A percentile compares a stretch with the other conserved stretches of the same genome.
These are phyloP conservation scores for Ehretia macrophylla DNA, from an alignment of 257 asterid genomes.

Conservation along the genomic window DNA sequence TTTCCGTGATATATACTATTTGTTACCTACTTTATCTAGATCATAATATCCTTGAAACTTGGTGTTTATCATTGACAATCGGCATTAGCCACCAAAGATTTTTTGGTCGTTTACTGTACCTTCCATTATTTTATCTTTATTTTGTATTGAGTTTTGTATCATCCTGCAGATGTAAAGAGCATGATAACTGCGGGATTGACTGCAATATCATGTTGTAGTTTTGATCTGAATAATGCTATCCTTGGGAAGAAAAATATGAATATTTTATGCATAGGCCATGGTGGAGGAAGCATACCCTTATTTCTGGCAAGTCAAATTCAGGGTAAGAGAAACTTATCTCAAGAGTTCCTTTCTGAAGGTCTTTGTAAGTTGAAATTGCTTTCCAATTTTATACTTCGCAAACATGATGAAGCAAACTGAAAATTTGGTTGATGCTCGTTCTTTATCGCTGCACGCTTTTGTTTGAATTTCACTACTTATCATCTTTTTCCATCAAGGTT, in stretches of 20 bases:
- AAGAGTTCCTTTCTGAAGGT: neutral
- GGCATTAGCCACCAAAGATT: neutral
- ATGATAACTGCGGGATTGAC: conserved; percentile 77
- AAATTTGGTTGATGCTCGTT: no score
- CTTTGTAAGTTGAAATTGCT: no score
- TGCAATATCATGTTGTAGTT: conserved; percentile 47
- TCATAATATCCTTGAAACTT: neutral
- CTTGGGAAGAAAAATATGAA: conserved; percentile 54
- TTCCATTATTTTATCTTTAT: neutral
- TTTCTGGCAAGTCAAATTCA: conserved; percentile 64
- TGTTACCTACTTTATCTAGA: neutral
- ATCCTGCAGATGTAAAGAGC: conserved; percentile 79
- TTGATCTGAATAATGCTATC: conserved; percentile 51
- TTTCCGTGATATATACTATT: neutral
- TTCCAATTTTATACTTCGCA: no score
- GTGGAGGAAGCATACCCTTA: conserved; percentile 93
- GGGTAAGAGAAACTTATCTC: conserved; percentile 40
- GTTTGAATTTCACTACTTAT: no score
- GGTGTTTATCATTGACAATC: neutral
- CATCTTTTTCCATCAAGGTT: no score
- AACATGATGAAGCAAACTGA: no score
- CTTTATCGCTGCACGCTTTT: no score
- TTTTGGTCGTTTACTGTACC: neutral
- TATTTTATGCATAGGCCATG: conserved; percentile 84
- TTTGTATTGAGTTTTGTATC: neutral